Evolutionary conservation across 1,139 yeast genomes (phyloP).

Genomic region (Diutina neorugosa): DNA sequence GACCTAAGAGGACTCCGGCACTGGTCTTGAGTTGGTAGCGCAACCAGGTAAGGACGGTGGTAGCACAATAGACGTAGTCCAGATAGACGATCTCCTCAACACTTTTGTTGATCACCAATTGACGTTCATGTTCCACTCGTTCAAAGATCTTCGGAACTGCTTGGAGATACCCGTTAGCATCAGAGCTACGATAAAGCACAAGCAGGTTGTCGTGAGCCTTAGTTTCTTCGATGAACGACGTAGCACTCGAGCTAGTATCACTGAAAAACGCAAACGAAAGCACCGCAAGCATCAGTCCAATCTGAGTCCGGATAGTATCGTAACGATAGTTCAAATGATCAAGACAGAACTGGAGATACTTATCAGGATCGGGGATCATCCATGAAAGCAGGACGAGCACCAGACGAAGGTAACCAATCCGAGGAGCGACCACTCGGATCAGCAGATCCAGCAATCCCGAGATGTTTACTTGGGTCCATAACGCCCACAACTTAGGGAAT

Average conservation of each 20-base stretch:
- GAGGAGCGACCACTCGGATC: not conserved
- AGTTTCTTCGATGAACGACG: constrained; percentile 29
- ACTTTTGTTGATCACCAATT: constrained; percentile 17
- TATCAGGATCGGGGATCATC: constrained; percentile 41
- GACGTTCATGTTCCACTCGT: constrained; percentile 32
- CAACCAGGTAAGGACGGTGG: constrained; percentile 33
- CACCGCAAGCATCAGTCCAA: constrained; percentile 54
- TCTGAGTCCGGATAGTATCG: constrained; percentile 60
- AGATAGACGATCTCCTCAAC: constrained; percentile 38
- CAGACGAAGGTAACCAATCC: constrained; percentile 2
- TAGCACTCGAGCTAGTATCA: constrained; percentile 34
- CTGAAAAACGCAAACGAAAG: constrained; percentile 37
- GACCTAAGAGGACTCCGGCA: constrained; percentile 27
- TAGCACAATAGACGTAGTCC: constrained; percentile 34
- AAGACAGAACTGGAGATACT: constrained; percentile 35
- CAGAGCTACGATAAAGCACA: constrained; percentile 9
- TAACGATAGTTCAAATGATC: constrained; percentile 50
- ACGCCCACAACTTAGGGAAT: constrained; percentile 35
- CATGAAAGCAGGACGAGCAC: constrained; percentile 20
- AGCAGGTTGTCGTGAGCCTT: constrained; percentile 13
- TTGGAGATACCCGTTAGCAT: constrained; percentile 12
- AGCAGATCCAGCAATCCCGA: not conserved
- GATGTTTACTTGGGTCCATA: not conserved
- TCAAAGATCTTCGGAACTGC: constrained; percentile 26
- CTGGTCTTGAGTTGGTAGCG: constrained; percentile 30